Base-by-base conservation (phyloP, 192 early-diverging fungal genomes). In the Podila verticillata region DNA sequence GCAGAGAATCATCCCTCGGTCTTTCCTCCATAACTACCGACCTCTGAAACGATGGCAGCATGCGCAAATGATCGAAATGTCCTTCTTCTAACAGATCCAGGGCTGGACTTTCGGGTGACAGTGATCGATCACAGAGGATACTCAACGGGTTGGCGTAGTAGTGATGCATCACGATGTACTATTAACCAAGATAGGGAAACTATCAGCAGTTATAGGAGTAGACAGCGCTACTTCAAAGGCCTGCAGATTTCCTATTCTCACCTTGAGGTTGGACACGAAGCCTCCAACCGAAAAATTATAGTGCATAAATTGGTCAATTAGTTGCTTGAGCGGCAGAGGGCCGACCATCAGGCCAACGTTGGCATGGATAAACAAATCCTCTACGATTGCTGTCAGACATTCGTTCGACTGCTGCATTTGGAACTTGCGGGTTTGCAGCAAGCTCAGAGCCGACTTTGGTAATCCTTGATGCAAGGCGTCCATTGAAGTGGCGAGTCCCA, bases 401-500 rank as follows among this genome's bases (percentile, higher is more conserved):
- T 58, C 95, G 82, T 35, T 83, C 63, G 92, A 91, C 29, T 94
- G 89, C 73, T 93, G 92, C 68, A 96, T 82, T 62, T 91, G 87
- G 71, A 98, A 96, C 39, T 90, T 89, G 82, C 94, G 92, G 20
- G 91, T 90, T 49, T 91, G 91, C 35, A 98, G 82, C 71, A 92
- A 78, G 2, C 90, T 81, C 4, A 96, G 82, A 6, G 86, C 90
- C 8, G 91, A 86, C 61, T 92, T 95, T 7, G 93, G 86, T 20
- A 96, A 83, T 6, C 92, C 84, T 81, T 98, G 93, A 60, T 95
- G 92, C 8, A 98, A 30, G 10, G 89, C 89, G 24, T 97, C 93
- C 30, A 91, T 89, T 9, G 93, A 94, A 7, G 96, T 97, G 5
- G 95, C 94, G n/a, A 98, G 79, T 5, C 95, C 94, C 68, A 98